Evolutionary conservation across 805 yeast species (phyloP), one percentile per base, ranked within the genome.

Genomic region (Lipomyces anomalus): DNA sequence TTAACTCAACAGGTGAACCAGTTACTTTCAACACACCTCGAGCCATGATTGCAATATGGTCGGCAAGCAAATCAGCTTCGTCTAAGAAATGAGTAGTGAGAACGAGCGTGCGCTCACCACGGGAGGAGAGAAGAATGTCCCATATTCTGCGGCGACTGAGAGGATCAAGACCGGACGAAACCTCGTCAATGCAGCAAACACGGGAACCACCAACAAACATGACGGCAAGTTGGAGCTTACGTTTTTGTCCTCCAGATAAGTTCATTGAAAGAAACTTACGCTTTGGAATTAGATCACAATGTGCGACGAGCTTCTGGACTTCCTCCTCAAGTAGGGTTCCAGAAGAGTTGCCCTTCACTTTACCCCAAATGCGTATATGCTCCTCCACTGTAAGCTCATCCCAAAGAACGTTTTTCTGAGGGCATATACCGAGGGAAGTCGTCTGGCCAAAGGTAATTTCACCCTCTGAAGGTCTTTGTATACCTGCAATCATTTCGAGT

Each of bases 111-210:
- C 52, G 47, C 9, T 56, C 38, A 2, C 63, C 65, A 13, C 66
- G 50, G 16, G 56, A 52, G 3, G 62, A 51, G 4, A 61, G 49
- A 4, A 64, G 35, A 37, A 64, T 64, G 37, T 64, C 66, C 68
- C 68, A 64, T 24, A 64, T 64, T 38, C 58, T 60, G 11, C 67
- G 57, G 21, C 68, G 57, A 28, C 65, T 59, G 6, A 64, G 35
- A n/a, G 68, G 68, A 58, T 64, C 68, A 23, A 64, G 46, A 0
- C 68, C 68, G 13, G 68, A 64, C n/a, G 67, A 62, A 9, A 63
- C 68, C 40, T 64, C 68, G 42, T 64, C 68, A 26, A 64, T 57
- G 38, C 66, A 62, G 47, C 68, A 64, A 1, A 64, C 56, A 35
- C 57, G 52, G 22, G 64, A 57, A 4, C 60, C 65, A n/a, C 68